Evolutionary conservation across 78 protist species (phyloP).

Genomic region (Dictyostelium brefeldianum): DNA sequence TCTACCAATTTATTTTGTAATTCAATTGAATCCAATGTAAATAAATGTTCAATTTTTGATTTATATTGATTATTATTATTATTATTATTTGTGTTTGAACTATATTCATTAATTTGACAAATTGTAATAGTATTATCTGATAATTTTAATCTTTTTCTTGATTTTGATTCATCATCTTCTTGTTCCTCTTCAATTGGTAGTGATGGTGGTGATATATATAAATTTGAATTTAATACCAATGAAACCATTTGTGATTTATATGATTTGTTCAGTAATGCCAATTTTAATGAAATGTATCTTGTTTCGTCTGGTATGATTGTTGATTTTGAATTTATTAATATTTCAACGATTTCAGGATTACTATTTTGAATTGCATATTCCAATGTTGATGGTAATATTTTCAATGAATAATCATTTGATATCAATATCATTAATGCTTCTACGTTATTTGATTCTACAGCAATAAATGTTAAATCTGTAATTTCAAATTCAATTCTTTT

Average conservation of each 20-base stretch:
- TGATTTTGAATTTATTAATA: conserved; percentile 1
- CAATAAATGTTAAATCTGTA: background rate
- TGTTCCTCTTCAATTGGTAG: background rate
- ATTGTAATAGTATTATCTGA: too few species aligned
- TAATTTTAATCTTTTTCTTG: too few species aligned
- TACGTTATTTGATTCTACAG: background rate
- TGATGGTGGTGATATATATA: background rate
- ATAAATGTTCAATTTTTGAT: background rate
- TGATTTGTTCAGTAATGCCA: background rate
- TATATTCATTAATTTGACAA: too few species aligned
- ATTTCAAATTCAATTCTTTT: conserved; percentile 4
- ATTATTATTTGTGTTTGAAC: too few species aligned
- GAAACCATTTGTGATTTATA: background rate
- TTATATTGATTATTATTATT: background rate
- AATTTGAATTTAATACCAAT: background rate
- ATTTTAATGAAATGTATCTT: background rate
- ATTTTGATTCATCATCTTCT: too few species aligned
- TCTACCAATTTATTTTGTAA: background rate
- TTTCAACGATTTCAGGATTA: background rate
- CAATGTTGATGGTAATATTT: background rate
- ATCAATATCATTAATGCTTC: background rate
- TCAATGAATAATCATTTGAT: background rate
- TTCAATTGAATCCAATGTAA: background rate
- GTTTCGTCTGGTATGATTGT: background rate
- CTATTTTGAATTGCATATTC: background rate